Percentiles rank a stretch among this genome's conserved stretches.
Evolutionary conservation across 2,329 filamentous ascomycete species (phyloP).

Genomic region (Zelopaecilomyces penicillatus): DNA sequence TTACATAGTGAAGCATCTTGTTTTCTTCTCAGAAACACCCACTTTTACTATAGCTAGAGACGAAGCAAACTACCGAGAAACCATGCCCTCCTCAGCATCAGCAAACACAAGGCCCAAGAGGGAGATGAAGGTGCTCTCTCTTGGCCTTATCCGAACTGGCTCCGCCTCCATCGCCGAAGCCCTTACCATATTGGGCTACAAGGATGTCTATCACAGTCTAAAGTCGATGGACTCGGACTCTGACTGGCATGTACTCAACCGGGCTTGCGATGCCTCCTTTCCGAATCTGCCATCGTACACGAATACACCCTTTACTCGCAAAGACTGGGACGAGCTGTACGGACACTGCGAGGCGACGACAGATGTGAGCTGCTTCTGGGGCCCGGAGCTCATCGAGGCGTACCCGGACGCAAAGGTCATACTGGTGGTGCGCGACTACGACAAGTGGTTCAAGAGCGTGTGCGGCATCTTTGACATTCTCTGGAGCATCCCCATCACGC

Average conservation of each 20-base stretch:
- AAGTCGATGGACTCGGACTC: constrained; percentile 14
- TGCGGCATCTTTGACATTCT: constrained; percentile 20
- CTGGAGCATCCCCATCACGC: constrained; percentile 10
- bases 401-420: constrained; percentile 28
- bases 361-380: constrained; percentile 21
- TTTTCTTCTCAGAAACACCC: no score
- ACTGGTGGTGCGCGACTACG: constrained; percentile 21
- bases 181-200: constrained; percentile 23
- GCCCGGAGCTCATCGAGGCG: constrained; percentile 17
- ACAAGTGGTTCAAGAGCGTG: constrained; percentile 23
- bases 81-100: neutral
- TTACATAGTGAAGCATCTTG: no score
- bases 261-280: constrained; percentile 23
- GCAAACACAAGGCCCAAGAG: constrained; percentile 7
- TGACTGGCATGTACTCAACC: constrained; percentile 18
- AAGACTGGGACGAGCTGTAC: constrained; percentile 26
- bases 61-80: no score
- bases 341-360: constrained; percentile 21
- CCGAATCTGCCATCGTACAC: constrained; percentile 18
- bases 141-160: constrained; percentile 25
- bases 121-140: constrained; percentile 21
- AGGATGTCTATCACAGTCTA: constrained; percentile 23
- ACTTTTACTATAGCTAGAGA: no score
- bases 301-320: constrained; percentile 16
- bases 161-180: constrained; percentile 26